Evolutionary conservation across 495 filamentous ascomycete genomes (phyloP).

Genomic region (Daldinia grandis): DNA sequence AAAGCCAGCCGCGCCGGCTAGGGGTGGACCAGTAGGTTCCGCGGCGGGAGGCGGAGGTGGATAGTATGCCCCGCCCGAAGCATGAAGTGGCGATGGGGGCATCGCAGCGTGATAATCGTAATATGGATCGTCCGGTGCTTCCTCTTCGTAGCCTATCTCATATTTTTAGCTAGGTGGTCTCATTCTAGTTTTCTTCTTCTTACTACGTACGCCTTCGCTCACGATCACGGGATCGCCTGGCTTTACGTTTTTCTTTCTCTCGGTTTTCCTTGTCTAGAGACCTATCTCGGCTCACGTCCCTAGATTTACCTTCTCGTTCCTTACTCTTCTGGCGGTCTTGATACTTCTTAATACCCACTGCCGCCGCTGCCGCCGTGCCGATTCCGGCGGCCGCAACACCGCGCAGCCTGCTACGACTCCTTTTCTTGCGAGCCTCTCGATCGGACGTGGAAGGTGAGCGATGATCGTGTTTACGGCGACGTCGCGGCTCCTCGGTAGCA

Average conservation of each 20-base stretch:
- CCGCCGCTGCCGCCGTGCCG: conserved; percentile 75
- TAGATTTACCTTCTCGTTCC: conserved; percentile 47
- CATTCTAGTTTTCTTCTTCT: conserved; percentile 15
- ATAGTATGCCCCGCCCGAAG: conserved; percentile 62
- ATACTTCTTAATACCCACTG: conserved; percentile 78
- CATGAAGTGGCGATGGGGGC: conserved; percentile 59
- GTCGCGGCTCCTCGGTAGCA: conserved; percentile 41
- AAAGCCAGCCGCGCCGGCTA: conserved; percentile 45
- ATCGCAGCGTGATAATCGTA: conserved; percentile 46
- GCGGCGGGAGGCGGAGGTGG: conserved; percentile 40
- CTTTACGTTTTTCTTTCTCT: conserved; percentile 36
- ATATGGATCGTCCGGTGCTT: conserved; percentile 47
- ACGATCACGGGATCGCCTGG: conserved; percentile 46
- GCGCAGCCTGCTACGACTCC: conserved; percentile 68
- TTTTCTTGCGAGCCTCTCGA: conserved; percentile 61
- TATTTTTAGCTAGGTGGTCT: conserved; percentile 20
- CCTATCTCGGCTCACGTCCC: conserved; percentile 42
- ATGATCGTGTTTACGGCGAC: conserved; percentile 32
- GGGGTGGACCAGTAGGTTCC: conserved; percentile 21
- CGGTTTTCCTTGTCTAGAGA: conserved; percentile 31
- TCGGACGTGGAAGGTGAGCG: conserved; percentile 54
- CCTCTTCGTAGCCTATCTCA: conserved; percentile 54
- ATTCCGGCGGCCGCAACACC: conserved; percentile 74
- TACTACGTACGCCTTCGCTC: conserved; percentile 54
- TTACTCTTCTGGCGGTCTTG: conserved; percentile 50